phyloP scores from a whole-genome alignment of 805 yeast species.

The Yamadazyma akitaensis region DNA sequence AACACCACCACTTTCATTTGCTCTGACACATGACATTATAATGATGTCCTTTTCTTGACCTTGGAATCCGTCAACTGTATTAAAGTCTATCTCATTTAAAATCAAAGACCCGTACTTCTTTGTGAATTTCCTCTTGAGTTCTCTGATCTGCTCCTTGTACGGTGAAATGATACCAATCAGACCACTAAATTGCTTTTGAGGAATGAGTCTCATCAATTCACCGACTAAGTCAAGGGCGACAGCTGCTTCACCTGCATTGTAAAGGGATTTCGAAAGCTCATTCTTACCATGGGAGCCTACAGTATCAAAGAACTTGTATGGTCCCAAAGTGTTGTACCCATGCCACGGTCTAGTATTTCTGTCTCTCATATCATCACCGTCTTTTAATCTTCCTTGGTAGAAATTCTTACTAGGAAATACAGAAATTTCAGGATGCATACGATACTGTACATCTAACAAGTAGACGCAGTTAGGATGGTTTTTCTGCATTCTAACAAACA shows the following conservation, averaged over 20 bases:
- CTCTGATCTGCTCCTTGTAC: conserved; percentile 79
- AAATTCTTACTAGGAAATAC: conserved; percentile 82
- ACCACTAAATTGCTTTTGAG: conserved; percentile 57
- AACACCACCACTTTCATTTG: conserved; percentile 61
- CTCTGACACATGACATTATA: conserved; percentile 93
- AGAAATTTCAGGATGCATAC: conserved; percentile 96
- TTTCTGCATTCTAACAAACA: conserved; percentile 90
- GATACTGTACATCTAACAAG: conserved; percentile 85
- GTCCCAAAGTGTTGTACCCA: conserved; percentile 48
- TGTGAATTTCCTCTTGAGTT: conserved; percentile 55
- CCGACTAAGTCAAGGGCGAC: conserved; percentile 66
- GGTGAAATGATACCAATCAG: conserved; percentile 92
- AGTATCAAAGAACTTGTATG: conserved; percentile 77
- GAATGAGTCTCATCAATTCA: conserved; percentile 47
- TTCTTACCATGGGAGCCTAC: conserved; percentile 61
- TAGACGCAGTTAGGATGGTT: conserved; percentile 59
- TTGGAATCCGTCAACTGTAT: conserved; percentile 94
- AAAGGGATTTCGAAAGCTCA: conserved; percentile 62
- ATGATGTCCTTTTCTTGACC: conserved; percentile 91
- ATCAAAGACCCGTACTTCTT: conserved; percentile 62
- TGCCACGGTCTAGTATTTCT: conserved; percentile 78
- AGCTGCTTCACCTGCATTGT: conserved; percentile 66
- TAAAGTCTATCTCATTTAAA: conserved; percentile 70
- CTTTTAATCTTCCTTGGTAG: conserved; percentile 66
- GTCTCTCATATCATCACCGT: conserved; percentile 71